These are phyloP conservation scores for Leishmania tropica DNA, from an alignment of 208 protist genomes.

Conservation along the genomic window DNA sequence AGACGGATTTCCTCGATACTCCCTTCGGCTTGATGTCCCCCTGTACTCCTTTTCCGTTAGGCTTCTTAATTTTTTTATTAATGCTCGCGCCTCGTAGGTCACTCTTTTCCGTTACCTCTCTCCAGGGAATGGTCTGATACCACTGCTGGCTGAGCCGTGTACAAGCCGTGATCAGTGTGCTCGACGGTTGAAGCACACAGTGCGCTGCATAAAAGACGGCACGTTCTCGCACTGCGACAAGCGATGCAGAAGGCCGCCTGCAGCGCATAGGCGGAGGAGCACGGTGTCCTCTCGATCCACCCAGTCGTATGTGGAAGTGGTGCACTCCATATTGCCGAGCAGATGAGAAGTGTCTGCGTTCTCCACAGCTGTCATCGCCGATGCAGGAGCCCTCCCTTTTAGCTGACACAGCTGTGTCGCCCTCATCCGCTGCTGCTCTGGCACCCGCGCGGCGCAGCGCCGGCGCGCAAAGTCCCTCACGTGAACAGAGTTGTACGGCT, in stretches of 20 bases:
- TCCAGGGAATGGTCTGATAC: not conserved
- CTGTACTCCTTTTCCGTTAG: not conserved
- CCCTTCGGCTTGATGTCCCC: not conserved
- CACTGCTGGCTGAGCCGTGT: too few relatives aligned
- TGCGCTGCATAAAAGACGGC: conserved; percentile 18
- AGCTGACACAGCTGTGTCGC: conserved; percentile 6
- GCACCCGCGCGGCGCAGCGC: not conserved
- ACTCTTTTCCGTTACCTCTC: not conserved
- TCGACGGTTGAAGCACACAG: conserved; percentile 11
- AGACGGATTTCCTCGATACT: not conserved
- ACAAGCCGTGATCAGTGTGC: not conserved
- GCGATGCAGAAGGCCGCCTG: conserved; percentile 7
- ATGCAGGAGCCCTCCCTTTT: not conserved
- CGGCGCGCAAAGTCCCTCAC: conserved; percentile 42
- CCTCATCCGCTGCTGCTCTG: conserved; percentile 1
- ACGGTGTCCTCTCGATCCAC: conserved; percentile 32
- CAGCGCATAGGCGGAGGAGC: conserved; percentile 22
- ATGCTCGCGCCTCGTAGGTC: not conserved
- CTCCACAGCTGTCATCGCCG: not conserved
- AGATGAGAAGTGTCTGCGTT: not conserved
- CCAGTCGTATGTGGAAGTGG: conserved; percentile 14
- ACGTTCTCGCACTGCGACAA: conserved; percentile 20
- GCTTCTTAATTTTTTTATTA: not conserved
- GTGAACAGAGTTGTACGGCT: conserved; percentile 61
- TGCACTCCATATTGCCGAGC: not conserved